Percentiles rank a stretch among this genome's conserved stretches.
Evolutionary conservation across 2,329 filamentous ascomycete genomes (phyloP).

Genomic region (Exophiala phaeomuriformis): DNA sequence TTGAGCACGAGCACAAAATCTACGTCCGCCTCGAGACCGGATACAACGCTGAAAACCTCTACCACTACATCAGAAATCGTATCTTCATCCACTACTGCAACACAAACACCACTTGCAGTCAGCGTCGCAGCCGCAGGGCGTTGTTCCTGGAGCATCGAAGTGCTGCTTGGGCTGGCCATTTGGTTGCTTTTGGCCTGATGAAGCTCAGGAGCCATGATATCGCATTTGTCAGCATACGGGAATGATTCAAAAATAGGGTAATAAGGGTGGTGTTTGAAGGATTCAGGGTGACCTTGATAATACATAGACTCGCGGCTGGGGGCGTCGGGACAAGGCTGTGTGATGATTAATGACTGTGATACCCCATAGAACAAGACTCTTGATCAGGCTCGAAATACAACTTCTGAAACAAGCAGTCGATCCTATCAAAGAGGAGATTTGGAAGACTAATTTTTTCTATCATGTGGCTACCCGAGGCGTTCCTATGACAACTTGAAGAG

Average conservation of each 20-base stretch:
- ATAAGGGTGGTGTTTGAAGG: constrained; percentile 8
- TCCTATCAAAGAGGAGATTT: too few relatives aligned
- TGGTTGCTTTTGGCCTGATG: constrained; percentile 1
- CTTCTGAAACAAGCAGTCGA: too few relatives aligned
- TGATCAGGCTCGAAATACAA: not conserved
- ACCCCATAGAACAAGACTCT: constrained; percentile 8
- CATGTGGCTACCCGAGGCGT: too few relatives aligned
- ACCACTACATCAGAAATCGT: not conserved
- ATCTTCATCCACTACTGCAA: not conserved
- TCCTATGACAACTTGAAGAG: too few relatives aligned
- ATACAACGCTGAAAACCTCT: constrained; percentile 6
- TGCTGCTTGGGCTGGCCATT: not conserved
- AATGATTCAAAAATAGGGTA: not conserved
- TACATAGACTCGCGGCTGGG: too few relatives aligned
- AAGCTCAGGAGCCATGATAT: not conserved
- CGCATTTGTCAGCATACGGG: constrained; percentile 11
- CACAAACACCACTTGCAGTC: constrained; percentile 7
- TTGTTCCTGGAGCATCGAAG: not conserved
- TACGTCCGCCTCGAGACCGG: not conserved
- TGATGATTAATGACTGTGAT: constrained; percentile 6
- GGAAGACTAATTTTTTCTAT: too few relatives aligned
- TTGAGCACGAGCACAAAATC: not conserved
- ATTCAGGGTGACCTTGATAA: constrained; percentile 1
- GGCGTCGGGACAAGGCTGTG: constrained; percentile 7
- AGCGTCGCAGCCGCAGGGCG: not conserved